phyloP scores from a whole-genome alignment of 2,329 filamentous ascomycete species.

The Penicillium fuscoglaucum region DNA sequence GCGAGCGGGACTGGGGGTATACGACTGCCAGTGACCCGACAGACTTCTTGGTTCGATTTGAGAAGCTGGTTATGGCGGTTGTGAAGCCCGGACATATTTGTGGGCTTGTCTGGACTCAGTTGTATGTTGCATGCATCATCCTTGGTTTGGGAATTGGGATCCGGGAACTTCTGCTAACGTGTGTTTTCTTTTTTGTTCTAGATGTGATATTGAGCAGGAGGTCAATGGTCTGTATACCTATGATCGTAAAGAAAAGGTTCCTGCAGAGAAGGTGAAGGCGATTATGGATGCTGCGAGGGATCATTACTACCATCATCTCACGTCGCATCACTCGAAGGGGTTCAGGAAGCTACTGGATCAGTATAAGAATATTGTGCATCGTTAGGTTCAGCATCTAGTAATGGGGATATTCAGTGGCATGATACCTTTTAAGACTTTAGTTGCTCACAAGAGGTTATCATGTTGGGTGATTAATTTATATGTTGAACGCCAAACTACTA shows the following conservation, averaged over 20 bases:
- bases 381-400: not conserved
- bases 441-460: not conserved
- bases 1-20: conserved; percentile 64
- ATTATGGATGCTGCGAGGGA: conserved; percentile 57
- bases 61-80: conserved; percentile 60
- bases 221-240: conserved; percentile 67
- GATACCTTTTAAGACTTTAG: not conserved
- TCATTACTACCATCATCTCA: conserved; percentile 44
- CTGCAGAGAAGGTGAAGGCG: conserved; percentile 56
- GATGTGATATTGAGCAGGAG: conserved; percentile 65
- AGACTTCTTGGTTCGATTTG: conserved; percentile 60
- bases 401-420: too few relatives aligned
- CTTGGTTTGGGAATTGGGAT: not conserved
- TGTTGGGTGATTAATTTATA: not conserved
- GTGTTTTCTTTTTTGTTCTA: not conserved
- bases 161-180: not conserved
- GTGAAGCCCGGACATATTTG: conserved; percentile 58
- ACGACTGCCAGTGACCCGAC: conserved; percentile 63
- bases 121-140: conserved; percentile 39
- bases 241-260: conserved; percentile 62
- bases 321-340: conserved; percentile 18
- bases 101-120: conserved; percentile 66
- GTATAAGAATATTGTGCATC: conserved; percentile 17
- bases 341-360: conserved; percentile 22
- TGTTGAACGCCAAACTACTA: too few relatives aligned